Evolutionary conservation across 176 grass and related monocot genomes (phyloP).

Genomic region (Phoenix dactylifera): DNA sequence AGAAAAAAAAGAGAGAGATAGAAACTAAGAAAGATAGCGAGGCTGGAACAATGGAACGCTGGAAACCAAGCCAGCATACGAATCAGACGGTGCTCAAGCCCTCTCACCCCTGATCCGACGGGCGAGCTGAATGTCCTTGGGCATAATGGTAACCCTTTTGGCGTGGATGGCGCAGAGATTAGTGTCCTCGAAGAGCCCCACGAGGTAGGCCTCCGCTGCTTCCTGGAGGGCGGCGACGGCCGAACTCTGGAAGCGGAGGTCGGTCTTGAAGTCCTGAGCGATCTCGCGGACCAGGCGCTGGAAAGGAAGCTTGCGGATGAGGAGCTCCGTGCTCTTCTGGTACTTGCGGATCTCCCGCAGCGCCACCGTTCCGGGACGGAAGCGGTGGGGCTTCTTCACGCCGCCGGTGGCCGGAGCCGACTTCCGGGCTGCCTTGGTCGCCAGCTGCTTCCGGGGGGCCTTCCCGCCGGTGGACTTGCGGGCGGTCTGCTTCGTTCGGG

Average conservation of each 20-base stretch:
- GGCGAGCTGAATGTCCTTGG: too few species aligned
- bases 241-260: conserved; percentile 66
- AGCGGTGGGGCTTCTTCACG: conserved; percentile 63
- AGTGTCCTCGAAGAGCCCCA: conserved; percentile 64
- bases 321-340: conserved; percentile 71
- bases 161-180: too few species aligned
- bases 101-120: too few species aligned
- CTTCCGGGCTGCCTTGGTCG: conserved; percentile 55
- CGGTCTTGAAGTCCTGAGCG: conserved; percentile 62
- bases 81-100: too few species aligned
- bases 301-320: conserved; percentile 67
- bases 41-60: too few species aligned
- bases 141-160: too few species aligned
- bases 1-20: too few species aligned
- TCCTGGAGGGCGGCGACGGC: conserved; percentile 53
- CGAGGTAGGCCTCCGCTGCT: conserved; percentile 59
- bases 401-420: conserved; percentile 47
- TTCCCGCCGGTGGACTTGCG: conserved; percentile 59
- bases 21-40: too few species aligned
- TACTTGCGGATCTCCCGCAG: conserved; percentile 66
- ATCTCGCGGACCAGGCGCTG: conserved; percentile 58
- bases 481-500: conserved; percentile 54
- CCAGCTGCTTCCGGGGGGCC: conserved; percentile 54
- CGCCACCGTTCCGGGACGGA: conserved; percentile 52
- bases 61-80: too few species aligned